Base-by-base conservation (phyloP, 2,329 filamentous ascomycete species). In the Talaromyces sp. region DNA sequence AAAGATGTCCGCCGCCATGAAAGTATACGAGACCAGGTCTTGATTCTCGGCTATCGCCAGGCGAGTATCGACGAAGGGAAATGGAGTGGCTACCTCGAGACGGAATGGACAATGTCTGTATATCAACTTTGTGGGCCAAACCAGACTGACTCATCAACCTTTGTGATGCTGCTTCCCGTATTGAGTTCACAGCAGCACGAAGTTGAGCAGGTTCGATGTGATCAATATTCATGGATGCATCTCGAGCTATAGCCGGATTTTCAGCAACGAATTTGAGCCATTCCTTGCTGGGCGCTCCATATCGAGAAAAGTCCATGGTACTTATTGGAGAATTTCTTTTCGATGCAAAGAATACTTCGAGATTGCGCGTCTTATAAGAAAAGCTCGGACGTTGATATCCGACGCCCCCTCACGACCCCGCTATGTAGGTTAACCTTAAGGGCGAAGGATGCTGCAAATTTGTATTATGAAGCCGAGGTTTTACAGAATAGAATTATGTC, bases 271-370 rank as follows among this genome's bases (percentile, higher is more conserved):
- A 42, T 11, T 19, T n/a, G 17, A 55, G 25, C 53, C 53, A 55
- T 36, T 55, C 53, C 17, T 39, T 39, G 32, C 32, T 55, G 11
- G 53, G 53, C 15, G 22, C 32, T 39, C 53, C 53, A 36, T 55
- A 55, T n/a, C n/a, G 53, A 55, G 53, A 55, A 32, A 55, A 55
- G 9, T 55, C 53, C 53, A 55, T 55, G 10, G 13, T 36, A n/a
- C 10, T 33, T 54, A n/a, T 54, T n/a, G n/a, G n/a, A 27, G 28
- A 13, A 30, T 11, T 6, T 32, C 13, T 13, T 6, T 51, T 9
- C 4, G 19, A 22, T 15, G 44, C 19, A 27, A 51, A 51, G 44
- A 51, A 51, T 51, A 22, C 10, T 51, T 27, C 25, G 5, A 51
- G 13, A 22, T 27, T 27, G 4, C 44, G 10, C 9, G 7, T 51